phyloP scores from a whole-genome alignment of 2,329 filamentous ascomycete genomes.

The Diaporthe vexans region DNA sequence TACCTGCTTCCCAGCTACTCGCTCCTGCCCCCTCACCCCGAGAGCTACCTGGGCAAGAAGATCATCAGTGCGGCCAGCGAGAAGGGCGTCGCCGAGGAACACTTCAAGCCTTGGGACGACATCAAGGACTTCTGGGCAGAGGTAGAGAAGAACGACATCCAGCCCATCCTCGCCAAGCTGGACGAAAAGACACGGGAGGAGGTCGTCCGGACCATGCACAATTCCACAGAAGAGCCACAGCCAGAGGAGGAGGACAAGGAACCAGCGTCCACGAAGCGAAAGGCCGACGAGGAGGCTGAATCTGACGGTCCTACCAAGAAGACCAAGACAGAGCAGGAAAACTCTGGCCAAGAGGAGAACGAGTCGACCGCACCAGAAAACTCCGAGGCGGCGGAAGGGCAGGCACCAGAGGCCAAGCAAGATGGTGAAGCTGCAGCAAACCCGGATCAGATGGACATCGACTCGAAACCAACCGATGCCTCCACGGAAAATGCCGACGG shows the following conservation, averaged over 20 bases:
- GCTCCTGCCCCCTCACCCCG: conserved; percentile 91
- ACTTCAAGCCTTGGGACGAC: conserved; percentile 79
- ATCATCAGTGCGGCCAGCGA: conserved; percentile 84
- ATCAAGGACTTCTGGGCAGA: conserved; percentile 86
- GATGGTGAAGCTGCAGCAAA: not conserved
- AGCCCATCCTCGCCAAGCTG: conserved; percentile 74
- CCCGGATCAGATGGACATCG: conserved; percentile 25
- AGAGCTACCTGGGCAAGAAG: conserved; percentile 86
- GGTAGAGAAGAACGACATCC: conserved; percentile 84
- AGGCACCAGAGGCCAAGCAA: conserved; percentile 36
- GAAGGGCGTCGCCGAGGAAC: conserved; percentile 78
- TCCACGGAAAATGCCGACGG: conserved; percentile 25
- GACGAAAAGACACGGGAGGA: conserved; percentile 74
- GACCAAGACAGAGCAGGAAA: conserved; percentile 37
- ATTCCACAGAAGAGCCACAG: conserved; percentile 46
- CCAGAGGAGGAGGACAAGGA: conserved; percentile 41
- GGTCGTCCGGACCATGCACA: conserved; percentile 74
- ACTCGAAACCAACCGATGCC: conserved; percentile 25
- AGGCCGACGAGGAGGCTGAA: conserved; percentile 35
- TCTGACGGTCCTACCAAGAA: conserved; percentile 34
- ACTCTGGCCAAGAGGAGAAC: conserved; percentile 25
- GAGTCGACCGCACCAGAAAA: not conserved
- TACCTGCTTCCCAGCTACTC: conserved; percentile 96
- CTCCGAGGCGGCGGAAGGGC: not conserved
- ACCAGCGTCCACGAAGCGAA: conserved; percentile 33